Evolutionary conservation across 352 stramenopile species (phyloP).

Genomic region (Albugo laibachii): DNA sequence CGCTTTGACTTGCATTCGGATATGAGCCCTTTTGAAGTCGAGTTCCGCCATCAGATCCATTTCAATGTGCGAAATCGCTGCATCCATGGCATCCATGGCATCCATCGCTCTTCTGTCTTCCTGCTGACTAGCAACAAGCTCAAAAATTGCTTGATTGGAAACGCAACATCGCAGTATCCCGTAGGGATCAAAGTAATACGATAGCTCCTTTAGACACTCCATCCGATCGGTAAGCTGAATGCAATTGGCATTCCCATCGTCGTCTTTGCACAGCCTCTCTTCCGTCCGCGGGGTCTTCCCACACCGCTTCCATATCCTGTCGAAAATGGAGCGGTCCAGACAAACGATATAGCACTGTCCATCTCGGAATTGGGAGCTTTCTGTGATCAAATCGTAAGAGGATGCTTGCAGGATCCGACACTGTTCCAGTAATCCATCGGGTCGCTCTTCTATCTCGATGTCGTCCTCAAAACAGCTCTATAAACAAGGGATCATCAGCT

Average conservation of each 20-base stretch:
- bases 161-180: constrained; percentile 46
- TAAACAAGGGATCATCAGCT: not conserved
- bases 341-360: constrained; percentile 63
- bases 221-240: constrained; percentile 41
- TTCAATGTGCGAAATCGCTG: constrained; percentile 68
- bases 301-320: not conserved
- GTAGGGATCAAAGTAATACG: constrained; percentile 54
- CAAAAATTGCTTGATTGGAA: constrained; percentile 47
- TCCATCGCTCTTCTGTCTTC: constrained; percentile 19
- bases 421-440: constrained; percentile 24
- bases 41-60: constrained; percentile 70
- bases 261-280: constrained; percentile 6
- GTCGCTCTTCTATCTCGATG: constrained; percentile 32
- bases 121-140: constrained; percentile 53
- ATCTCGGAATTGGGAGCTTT: constrained; percentile 24
- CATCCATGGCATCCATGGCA: constrained; percentile 62
- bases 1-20: constrained; percentile 30
- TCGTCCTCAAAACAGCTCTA: constrained; percentile 65
- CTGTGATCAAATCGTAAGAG: constrained; percentile 20
- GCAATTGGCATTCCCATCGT: constrained; percentile 6
- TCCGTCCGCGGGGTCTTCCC: constrained; percentile 17
- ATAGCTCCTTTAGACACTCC: constrained; percentile 53
- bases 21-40: constrained; percentile 46
- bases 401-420: constrained; percentile 36
- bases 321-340: constrained; percentile 12